Conservation (phyloP, 257 asterid species). For the Ocimum tenuiflorum region DNA sequence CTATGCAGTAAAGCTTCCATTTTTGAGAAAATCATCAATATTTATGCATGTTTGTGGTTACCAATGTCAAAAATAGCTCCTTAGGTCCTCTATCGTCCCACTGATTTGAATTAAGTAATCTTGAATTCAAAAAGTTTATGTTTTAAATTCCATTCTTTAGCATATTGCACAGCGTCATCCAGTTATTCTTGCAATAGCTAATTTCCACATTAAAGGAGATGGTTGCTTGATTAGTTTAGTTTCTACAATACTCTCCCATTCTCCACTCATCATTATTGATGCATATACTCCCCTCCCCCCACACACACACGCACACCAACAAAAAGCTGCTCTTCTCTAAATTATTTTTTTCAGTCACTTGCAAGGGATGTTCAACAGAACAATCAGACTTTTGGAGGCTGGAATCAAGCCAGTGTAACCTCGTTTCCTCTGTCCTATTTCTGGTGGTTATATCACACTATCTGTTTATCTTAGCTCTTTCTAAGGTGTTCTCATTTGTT, state of each 20-base stretch:
- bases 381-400: constrained; percentile 95
- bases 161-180: neutral
- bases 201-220: constrained; percentile 1
- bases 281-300: neutral
- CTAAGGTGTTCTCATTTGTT: constrained; percentile 15
- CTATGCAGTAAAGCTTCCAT: constrained; percentile 6
- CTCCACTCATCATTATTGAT: neutral
- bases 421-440: constrained; percentile 13
- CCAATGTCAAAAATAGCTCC: neutral
- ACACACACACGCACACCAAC: too few relatives aligned
- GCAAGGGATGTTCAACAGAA: constrained; percentile 91
- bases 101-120: neutral
- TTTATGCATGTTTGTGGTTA: constrained; percentile 1
- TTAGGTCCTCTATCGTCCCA: neutral
- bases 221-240: constrained; percentile 1
- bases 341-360: constrained; percentile 54
- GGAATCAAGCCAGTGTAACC: constrained; percentile 95
- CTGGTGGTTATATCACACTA: neutral
- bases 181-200: neutral
- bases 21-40: neutral
- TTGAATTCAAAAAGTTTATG: too few relatives aligned
- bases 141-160: neutral
- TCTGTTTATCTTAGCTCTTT: constrained; percentile 1
- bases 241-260: neutral
- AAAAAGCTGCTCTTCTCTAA: neutral